Conservation (phyloP, 192 early-diverging fungal genomes). For the Chytriomyces confervae region DNA sequence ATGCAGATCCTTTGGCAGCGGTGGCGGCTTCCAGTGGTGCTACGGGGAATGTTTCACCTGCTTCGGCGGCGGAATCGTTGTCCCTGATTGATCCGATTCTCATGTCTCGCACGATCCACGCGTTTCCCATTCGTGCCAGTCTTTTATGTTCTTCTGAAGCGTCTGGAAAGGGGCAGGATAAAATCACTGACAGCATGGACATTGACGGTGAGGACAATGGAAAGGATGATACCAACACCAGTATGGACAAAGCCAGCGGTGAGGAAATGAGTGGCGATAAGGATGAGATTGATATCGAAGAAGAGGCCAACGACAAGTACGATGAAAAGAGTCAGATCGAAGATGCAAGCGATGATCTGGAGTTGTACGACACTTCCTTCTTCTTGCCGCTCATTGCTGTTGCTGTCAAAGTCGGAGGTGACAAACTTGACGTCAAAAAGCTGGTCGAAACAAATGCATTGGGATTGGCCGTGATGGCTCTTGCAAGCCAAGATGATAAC, state of each 20-base stretch:
- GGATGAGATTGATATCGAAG: conserved; percentile 5
- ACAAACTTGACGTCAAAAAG: conserved; percentile 60
- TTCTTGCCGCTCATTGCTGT: conserved; percentile 73
- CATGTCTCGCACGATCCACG: conserved; percentile 67
- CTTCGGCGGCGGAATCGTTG: conserved; percentile 59
- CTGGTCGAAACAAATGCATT: conserved; percentile 74
- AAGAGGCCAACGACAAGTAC: too few relatives aligned
- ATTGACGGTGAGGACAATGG: not conserved
- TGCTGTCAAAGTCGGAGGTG: conserved; percentile 51
- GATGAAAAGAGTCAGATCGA: not conserved
- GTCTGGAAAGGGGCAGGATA: not conserved
- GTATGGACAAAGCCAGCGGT: not conserved
- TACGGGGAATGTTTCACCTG: conserved; percentile 35
- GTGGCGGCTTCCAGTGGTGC: conserved; percentile 38
- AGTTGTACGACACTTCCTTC: conserved; percentile 71
- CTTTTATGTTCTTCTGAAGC: conserved; percentile 30
- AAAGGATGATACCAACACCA: too few relatives aligned
- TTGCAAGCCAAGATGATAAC: conserved; percentile 60
- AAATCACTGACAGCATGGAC: not conserved
- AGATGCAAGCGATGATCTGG: not conserved
- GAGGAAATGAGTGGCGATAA: conserved; percentile 2
- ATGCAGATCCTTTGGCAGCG: conserved; percentile 24
- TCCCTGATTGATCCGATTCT: conserved; percentile 64
- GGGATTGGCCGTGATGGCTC: conserved; percentile 68
- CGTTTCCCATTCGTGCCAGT: conserved; percentile 55